Percentiles rank a stretch among this genome's conserved stretches.
These are phyloP conservation scores for Apiospora pterosperma DNA, from an alignment of 2,329 filamentous ascomycete species.

Conservation along the genomic window DNA sequence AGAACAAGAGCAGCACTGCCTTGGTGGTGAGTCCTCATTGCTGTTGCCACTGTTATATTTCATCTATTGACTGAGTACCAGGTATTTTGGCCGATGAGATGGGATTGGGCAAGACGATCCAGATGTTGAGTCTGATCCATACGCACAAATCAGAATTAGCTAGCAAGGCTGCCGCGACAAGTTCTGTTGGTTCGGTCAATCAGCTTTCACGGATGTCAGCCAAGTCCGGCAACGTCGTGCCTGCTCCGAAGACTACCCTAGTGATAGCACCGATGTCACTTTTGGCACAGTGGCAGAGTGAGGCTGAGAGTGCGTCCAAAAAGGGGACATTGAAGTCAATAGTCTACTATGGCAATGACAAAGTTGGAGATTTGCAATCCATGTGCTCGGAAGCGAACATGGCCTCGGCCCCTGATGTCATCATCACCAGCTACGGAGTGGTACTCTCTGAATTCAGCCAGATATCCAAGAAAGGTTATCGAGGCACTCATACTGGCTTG, in stretches of 20 bases:
- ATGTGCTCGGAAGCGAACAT: conserved; percentile 75
- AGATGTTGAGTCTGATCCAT: conserved; percentile 94
- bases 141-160: conserved; percentile 65
- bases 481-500: conserved; percentile 65
- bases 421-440: conserved; percentile 93
- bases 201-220: conserved; percentile 60
- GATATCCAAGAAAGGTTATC: conserved; percentile 64
- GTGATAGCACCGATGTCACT: conserved; percentile 97
- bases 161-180: conserved; percentile 35
- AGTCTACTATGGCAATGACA: conserved; percentile 90
- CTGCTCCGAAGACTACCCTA: conserved; percentile 83
- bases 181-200: conserved; percentile 46
- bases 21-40: conserved; percentile 60
- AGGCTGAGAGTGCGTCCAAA: conserved; percentile 86
- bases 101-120: conserved; percentile 97
- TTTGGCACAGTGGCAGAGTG: conserved; percentile 94
- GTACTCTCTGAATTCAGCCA: conserved; percentile 87
- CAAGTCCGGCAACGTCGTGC: conserved; percentile 53
- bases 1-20: conserved; percentile 87
- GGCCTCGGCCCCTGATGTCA: conserved; percentile 75
- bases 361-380: conserved; percentile 71
- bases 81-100: conserved; percentile 88
- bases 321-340: conserved; percentile 78
- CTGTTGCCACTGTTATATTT: neutral
- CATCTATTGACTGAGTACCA: neutral